Evolutionary conservation across 2,329 filamentous ascomycete species (phyloP), one percentile per base, ranked within the genome.

Genomic region (Calonectria naviculata): DNA sequence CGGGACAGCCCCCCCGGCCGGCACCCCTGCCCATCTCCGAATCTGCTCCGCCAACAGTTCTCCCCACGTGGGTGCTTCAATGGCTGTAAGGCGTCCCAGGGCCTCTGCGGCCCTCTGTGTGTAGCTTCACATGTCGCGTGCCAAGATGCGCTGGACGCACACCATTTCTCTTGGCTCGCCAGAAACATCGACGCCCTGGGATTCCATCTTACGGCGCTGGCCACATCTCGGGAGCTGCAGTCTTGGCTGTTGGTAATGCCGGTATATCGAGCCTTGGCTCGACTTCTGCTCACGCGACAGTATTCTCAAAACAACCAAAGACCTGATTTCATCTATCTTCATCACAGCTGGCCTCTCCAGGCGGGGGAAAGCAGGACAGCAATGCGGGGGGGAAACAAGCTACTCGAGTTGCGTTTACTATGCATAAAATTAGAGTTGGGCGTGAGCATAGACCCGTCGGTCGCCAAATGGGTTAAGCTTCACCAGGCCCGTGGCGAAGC

Each of bases 361-460:
- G 34, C 12, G 31, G 8, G 31, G 21, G 12, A 58, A 58, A 58
- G 31, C 4, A 34, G 31, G 49, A n/a, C n/a, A n/a, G 28, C 19
- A 17, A 13, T 54, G 49, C 49, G 28, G 47, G 47, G 42, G 49
- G 49, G 7, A 19, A 21, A n/a, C n/a, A n/a, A 36, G 34, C 21
- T 19, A 34, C 31, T 38, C 31, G 31, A 38, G 52, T 34, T 38
- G 34, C 12, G 7, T n/a, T 13, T 34, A 58, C 24, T 66, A 67
- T 67, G 65, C 65, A 67, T 67, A 67, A 41, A 60, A 47, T 67
- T 67, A 67, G 52, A 67, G 65, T 67, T 67, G 65, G 24, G 31
- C n/a, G 47, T 54, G 44, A 26, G 42, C 41, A 6, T 10, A 47
- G 31, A 26, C 24, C 21, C 42, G 34, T 67, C 65, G 65, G 65